phyloP scores from a whole-genome alignment of 2,329 filamentous ascomycete genomes.

The Colletotrichum graminicola region DNA sequence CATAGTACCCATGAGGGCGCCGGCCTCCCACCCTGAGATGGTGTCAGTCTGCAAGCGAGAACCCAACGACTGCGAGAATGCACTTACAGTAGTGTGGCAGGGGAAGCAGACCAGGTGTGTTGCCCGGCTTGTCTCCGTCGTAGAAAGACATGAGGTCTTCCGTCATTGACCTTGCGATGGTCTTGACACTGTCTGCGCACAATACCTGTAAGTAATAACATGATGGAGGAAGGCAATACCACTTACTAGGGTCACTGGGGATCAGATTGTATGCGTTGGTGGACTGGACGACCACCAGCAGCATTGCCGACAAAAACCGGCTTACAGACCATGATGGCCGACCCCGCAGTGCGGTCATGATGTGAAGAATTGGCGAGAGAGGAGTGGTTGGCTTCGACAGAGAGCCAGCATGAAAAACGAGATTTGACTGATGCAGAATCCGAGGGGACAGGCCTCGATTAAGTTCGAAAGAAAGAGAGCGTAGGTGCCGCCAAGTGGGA shows the following conservation, averaged over 20 bases:
- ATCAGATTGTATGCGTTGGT: conserved; percentile 53
- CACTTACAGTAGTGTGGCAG: conserved; percentile 67
- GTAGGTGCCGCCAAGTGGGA: conserved; percentile 19
- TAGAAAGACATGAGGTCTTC: conserved; percentile 57
- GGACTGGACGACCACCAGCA: conserved; percentile 40
- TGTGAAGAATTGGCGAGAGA: conserved; percentile 10
- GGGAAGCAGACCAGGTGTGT: conserved; percentile 64
- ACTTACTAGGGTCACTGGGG: conserved; percentile 52
- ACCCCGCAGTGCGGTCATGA: conserved; percentile 41
- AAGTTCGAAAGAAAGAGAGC: conserved; percentile 24
- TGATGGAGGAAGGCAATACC: background rate
- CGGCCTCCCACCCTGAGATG: conserved; percentile 75
- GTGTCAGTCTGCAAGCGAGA: conserved; percentile 2
- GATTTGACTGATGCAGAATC: conserved; percentile 21
- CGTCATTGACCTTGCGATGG: conserved; percentile 63
- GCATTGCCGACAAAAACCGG: conserved; percentile 29
- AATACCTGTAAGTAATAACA: conserved; percentile 6
- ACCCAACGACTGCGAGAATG: background rate
- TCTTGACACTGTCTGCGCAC: conserved; percentile 61
- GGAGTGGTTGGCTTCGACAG: conserved; percentile 22
- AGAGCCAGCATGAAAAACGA: conserved; percentile 29
- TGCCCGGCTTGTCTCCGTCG: conserved; percentile 62
- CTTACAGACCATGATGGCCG: conserved; percentile 34
- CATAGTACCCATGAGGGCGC: conserved; percentile 77
- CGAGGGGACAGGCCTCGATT: conserved; percentile 15